These are phyloP conservation scores for Nakazawaea wyomingensis DNA, from an alignment of 805 yeast species.

Conservation along the genomic window DNA sequence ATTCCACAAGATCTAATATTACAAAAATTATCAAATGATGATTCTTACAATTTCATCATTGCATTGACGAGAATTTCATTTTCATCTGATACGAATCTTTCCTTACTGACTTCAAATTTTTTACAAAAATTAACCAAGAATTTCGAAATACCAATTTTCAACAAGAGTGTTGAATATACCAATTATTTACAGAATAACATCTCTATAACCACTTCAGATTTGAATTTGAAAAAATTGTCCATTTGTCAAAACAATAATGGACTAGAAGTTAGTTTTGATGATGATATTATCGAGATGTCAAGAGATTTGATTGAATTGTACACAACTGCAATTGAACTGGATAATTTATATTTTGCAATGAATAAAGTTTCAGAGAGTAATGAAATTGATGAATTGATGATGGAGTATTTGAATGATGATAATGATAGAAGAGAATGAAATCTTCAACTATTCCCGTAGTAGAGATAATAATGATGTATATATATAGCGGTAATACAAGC, in stretches of 20 bases:
- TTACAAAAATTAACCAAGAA: conserved; percentile 18
- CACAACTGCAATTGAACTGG: conserved; percentile 75
- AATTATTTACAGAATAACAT: conserved; percentile 21
- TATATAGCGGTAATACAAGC: not conserved
- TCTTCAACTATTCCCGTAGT: too few species aligned
- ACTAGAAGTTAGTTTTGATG: conserved; percentile 55
- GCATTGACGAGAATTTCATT: conserved; percentile 26
- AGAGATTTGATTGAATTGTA: conserved; percentile 64
- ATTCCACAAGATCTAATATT: conserved; percentile 23
- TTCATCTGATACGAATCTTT: conserved; percentile 20
- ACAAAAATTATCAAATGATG: conserved; percentile 15
- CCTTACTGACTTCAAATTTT: conserved; percentile 20
- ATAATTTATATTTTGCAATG: conserved; percentile 65
- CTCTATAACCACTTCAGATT: not conserved
- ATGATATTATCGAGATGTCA: conserved; percentile 61
- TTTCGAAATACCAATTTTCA: conserved; percentile 27
- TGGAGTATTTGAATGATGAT: conserved; percentile 5
- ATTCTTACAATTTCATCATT: conserved; percentile 19
- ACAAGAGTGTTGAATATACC: conserved; percentile 28
- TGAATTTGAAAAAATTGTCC: not conserved
- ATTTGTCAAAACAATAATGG: conserved; percentile 34
- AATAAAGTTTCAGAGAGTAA: conserved; percentile 31
- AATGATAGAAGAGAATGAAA: not conserved
- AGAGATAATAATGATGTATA: too few species aligned
- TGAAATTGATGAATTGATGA: conserved; percentile 17